phyloP scores from a whole-genome alignment of 2,329 filamentous ascomycete genomes.

The Aspergillus alliaceus region DNA sequence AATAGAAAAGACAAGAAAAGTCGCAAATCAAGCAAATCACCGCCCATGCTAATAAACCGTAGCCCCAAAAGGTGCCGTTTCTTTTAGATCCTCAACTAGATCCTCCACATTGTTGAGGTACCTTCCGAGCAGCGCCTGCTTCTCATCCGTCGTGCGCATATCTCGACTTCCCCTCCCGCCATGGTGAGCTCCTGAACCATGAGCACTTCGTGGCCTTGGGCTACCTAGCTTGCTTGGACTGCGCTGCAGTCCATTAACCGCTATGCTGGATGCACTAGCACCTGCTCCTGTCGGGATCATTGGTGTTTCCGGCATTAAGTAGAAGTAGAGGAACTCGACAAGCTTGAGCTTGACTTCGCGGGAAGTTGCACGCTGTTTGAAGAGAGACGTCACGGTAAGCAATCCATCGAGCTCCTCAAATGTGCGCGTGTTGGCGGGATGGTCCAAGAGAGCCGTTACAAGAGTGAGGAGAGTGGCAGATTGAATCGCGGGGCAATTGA shows the following conservation, averaged over 20 bases:
- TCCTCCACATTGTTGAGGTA: slow-evolving; percentile 83
- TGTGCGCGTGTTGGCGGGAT: slow-evolving; percentile 81
- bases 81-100: slow-evolving; percentile 78
- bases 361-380: slow-evolving; percentile 82
- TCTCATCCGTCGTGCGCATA: slow-evolving; percentile 74
- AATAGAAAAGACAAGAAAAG: slow-evolving; percentile 9
- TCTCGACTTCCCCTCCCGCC: slow-evolving; percentile 31
- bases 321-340: slow-evolving; percentile 98
- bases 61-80: slow-evolving; percentile 71
- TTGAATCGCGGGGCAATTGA: slow-evolving; percentile 89
- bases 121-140: slow-evolving; percentile 73
- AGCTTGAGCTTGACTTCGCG: slow-evolving; percentile 91
- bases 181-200: slow-evolving; percentile 25
- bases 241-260: slow-evolving; percentile 56
- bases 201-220: slow-evolving; percentile 51
- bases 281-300: slow-evolving; percentile 23
- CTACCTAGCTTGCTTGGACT: slow-evolving; percentile 68
- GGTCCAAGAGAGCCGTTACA: slow-evolving; percentile 82
- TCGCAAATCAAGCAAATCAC: slow-evolving; percentile 7
- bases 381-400: slow-evolving; percentile 85
- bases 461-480: slow-evolving; percentile 86
- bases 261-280: slow-evolving; percentile 40
- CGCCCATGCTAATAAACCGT: slow-evolving; percentile 34
- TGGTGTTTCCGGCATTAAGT: slow-evolving; percentile 87
- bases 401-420: slow-evolving; percentile 93